Base-by-base conservation (phyloP, 2,329 filamentous ascomycete species). In the Emmonsia crescens region DNA sequence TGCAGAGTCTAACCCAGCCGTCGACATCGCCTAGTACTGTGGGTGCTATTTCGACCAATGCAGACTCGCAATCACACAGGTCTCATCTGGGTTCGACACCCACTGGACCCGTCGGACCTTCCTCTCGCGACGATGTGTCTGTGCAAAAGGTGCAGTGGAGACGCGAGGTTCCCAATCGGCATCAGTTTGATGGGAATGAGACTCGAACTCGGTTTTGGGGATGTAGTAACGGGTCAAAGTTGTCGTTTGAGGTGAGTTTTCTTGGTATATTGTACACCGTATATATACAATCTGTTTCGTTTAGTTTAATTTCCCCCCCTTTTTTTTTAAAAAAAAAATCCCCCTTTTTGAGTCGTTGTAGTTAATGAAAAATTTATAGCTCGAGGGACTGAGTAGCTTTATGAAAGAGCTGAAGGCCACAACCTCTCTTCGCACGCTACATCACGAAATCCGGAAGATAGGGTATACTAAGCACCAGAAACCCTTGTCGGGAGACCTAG, bases 141-240 rank as follows among this genome's bases (percentile, higher is more conserved):
- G 9, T 36, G 40, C 27, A 33, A 10, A 52, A 38, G 14, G 48
- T 44, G 33, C 48, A 27, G 36, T 51, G 58, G 48, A 40, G 58
- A 9, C 58, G 44, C 5, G 58, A 60, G 55, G 62, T 74, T 21
- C 66, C 69, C 10, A 73, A 71, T 51, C 69, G 70, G 42, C 71
- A 74, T 19, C 71, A 73, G 67, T 72, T 76, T 66, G 66, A 73
- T 61, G 74, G 74, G 3, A 68, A 70, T 48, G 74, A 76, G 60
- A 76, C 73, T 1, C 72, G 70, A 62, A 76, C 74, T n/a, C 72
- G 75, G 0, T 77, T 74, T 61, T 74, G 72, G 49, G 75, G 75
- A 8, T 72, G 71, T 2, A 75, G 75, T 9, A 75, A 76, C 36
- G 69, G 73, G 61, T 72, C 73, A 36, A 76, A 72, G 62, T 60